phyloP scores from a whole-genome alignment of 345 rosid genomes.

The Erucastrum elatum region DNA sequence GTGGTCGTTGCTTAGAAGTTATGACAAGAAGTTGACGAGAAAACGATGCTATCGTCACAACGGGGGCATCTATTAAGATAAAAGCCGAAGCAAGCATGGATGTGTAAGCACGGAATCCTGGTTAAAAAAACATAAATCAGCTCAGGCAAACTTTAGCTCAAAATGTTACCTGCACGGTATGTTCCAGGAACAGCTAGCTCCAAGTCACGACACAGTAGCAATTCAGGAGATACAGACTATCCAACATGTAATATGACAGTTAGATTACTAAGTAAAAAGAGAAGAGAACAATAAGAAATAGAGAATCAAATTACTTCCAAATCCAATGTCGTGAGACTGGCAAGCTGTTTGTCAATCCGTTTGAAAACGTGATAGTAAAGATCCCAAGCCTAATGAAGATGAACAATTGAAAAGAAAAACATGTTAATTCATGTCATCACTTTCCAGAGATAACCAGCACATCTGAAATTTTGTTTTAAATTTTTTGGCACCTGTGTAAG shows the following conservation, averaged over 20 bases:
- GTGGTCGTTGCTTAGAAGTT: constrained; percentile 91
- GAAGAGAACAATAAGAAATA: constrained; percentile 20
- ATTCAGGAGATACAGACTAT: constrained; percentile 96
- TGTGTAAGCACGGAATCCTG: constrained; percentile 11
- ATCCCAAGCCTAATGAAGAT: constrained; percentile 88
- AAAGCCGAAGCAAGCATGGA: neutral
- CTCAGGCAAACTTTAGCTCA: constrained; percentile 22
- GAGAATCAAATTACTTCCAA: constrained; percentile 62
- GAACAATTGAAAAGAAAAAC: constrained; percentile 21
- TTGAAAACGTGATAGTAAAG: constrained; percentile 93
- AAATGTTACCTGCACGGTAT: constrained; percentile 71
- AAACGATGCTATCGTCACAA: constrained; percentile 89
- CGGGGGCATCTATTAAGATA: constrained; percentile 56
- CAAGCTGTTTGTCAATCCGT: constrained; percentile 93
- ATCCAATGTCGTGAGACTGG: constrained; percentile 85
- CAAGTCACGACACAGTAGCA: constrained; percentile 78
- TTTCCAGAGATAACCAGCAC: neutral
- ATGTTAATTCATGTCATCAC: constrained; percentile 22
- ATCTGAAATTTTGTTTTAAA: constrained; percentile 5
- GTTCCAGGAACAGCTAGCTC: constrained; percentile 99
- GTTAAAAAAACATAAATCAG: constrained; percentile 20
- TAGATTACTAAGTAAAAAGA: constrained; percentile 12
- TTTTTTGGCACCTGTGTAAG: constrained; percentile 73
- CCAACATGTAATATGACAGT: constrained; percentile 23
- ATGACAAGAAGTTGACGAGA: constrained; percentile 89